Conservation (phyloP, 2,329 filamentous ascomycete species). For the Basipetospora chlamydospora region DNA sequence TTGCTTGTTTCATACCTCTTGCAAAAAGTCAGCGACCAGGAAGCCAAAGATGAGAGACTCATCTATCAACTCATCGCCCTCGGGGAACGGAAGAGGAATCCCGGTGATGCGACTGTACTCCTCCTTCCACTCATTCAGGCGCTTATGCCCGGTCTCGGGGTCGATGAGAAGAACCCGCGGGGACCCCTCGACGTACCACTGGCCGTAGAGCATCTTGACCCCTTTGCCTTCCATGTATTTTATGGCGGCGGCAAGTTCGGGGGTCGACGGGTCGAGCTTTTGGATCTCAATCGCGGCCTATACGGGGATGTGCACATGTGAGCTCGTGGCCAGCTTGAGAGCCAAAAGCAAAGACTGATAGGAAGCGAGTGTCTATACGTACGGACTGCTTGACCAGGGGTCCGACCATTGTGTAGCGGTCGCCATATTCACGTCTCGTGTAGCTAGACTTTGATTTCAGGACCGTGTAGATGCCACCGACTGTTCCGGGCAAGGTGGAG, state of each 20-base stretch:
- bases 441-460: background rate
- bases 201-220: constrained; percentile 2
- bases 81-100: background rate
- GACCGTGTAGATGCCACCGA: constrained; percentile 3
- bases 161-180: constrained; percentile 4
- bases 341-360: background rate
- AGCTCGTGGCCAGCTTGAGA: no score
- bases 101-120: background rate
- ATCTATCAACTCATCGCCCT: background rate
- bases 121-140: constrained; percentile 1
- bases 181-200: constrained; percentile 2
- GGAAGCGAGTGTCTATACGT: background rate
- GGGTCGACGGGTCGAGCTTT: background rate
- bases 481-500: no score
- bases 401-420: constrained; percentile 1
- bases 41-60: constrained; percentile 4
- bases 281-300: constrained; percentile 3
- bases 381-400: constrained; percentile 3
- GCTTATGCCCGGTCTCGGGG: background rate
- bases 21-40: constrained; percentile 2
- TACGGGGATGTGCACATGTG: background rate
- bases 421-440: background rate
- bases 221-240: background rate
- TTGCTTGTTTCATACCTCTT: background rate
- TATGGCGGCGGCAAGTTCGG: background rate